Conservation (phyloP, 2,329 filamentous ascomycete species). For the Epicoccum nigrum region DNA sequence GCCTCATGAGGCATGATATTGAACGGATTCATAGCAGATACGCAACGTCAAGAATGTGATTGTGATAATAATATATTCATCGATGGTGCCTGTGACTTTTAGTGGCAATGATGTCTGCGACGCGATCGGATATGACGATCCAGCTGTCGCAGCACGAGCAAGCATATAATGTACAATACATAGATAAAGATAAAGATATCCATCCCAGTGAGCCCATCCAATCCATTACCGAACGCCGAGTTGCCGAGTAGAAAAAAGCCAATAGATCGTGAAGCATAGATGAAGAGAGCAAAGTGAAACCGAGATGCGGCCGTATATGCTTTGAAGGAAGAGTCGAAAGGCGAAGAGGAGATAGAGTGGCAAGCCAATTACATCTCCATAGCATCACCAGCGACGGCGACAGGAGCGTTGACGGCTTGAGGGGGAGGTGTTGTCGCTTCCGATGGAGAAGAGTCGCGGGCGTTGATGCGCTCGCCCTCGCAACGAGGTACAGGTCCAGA, state of each 20-base stretch:
- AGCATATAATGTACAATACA: conserved; percentile 41
- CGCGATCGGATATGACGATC: conserved; percentile 43
- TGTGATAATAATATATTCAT: conserved; percentile 6
- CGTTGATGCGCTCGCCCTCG: conserved; percentile 47
- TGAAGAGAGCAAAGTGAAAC: conserved; percentile 32
- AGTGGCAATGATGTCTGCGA: conserved; percentile 28
- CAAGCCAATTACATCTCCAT: conserved; percentile 43
- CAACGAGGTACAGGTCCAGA: conserved; percentile 44
- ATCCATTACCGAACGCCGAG: conserved; percentile 44
- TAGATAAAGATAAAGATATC: conserved; percentile 34
- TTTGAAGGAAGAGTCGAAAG: conserved; percentile 22
- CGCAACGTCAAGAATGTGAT: not conserved
- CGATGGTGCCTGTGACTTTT: conserved; percentile 16
- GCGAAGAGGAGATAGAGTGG: conserved; percentile 16
- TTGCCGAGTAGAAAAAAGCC: conserved; percentile 34
- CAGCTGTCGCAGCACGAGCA: conserved; percentile 43
- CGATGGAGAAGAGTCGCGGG: conserved; percentile 45
- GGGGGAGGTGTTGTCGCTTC: conserved; percentile 30
- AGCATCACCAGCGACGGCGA: conserved; percentile 34
- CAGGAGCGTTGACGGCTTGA: conserved; percentile 26
- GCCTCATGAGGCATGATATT: not conserved
- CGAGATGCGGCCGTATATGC: conserved; percentile 30
- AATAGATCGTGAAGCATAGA: conserved; percentile 32
- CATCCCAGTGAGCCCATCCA: conserved; percentile 37
- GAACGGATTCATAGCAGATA: no score